Evolutionary conservation across 2,329 filamentous ascomycete genomes (phyloP), one percentile per base, ranked within the genome.

Genomic region (Verticillium klebahnii): DNA sequence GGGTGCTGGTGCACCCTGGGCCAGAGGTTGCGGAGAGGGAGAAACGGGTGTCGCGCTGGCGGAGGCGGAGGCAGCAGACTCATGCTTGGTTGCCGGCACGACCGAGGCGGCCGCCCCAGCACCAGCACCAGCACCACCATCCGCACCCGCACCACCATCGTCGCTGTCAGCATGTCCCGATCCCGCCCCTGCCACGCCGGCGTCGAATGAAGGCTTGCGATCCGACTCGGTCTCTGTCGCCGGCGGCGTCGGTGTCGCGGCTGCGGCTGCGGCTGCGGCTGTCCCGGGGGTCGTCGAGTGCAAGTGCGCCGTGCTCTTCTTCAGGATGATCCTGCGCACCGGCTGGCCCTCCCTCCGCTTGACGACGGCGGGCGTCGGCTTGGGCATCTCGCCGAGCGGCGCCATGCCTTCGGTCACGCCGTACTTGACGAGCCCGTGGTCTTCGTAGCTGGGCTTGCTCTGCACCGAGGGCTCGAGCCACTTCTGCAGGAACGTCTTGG

Each of bases 381-480:
- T 86, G 14, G 93, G 93, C 67, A 88, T 81, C 60, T 87, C 83
- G 50, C 93, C 93, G 61, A 97, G 78, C 31, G 93, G 89, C 60
- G 88, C 88, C 93, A 96, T 96, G 69, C 89, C 89, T 74, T 91
- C 89, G 62, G 96, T 80, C 19, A 96, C 90, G 66, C 91, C 91
- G 73, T 87, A 86, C 57, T 89, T 83, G 69, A 89, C 80, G 67
- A 95, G 83, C 55, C 90, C 90, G 62, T 83, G 86, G 72, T 96
- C 92, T 78, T 91, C 87, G 72, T 89, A 96, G 72, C 90, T 94
- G 12, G 93, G 72, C 74, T 83, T 85, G 74, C 77, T 80, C 74
- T 85, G 82, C 45, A 86, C 76, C 8, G 82, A 77, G 12, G 84
- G 84, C 71, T 87, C 85, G 66, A 87, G 73, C 85, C 85, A 87